Conservation (phyloP, 2,329 filamentous ascomycete species). For the Lasiodiplodia theobromae region DNA sequence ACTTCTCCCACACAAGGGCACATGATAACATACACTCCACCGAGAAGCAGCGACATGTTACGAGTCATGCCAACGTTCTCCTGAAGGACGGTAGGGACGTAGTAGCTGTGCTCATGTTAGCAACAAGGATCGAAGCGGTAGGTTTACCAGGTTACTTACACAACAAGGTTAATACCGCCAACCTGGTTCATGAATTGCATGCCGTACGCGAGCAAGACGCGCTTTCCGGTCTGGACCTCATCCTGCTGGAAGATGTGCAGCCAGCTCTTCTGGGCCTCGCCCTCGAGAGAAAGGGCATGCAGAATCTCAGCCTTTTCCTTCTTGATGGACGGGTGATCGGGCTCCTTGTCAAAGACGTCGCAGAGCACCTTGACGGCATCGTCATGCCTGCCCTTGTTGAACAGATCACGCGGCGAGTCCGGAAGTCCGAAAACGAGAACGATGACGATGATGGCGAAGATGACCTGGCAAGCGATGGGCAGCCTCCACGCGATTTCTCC, state of each 20-base stretch:
- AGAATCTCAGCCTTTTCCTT: constrained; percentile 67
- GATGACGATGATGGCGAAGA: constrained; percentile 54
- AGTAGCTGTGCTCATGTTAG: constrained; percentile 15
- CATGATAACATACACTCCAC: constrained; percentile 44
- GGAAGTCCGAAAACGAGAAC: constrained; percentile 49
- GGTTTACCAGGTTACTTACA: constrained; percentile 33
- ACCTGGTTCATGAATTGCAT: constrained; percentile 70
- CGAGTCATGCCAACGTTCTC: constrained; percentile 54
- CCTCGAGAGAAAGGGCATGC: constrained; percentile 53
- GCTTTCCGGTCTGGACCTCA: constrained; percentile 60
- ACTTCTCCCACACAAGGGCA: constrained; percentile 38
- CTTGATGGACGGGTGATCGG: constrained; percentile 63
- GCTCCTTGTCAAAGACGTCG: constrained; percentile 54
- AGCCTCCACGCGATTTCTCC: constrained; percentile 53
- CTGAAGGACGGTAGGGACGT: constrained; percentile 26
- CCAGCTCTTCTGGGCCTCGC: constrained; percentile 28
- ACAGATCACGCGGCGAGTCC: constrained; percentile 42
- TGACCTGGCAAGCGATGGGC: constrained; percentile 59
- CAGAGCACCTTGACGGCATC: constrained; percentile 59
- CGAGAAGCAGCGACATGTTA: constrained; percentile 56
- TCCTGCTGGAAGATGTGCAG: constrained; percentile 37
- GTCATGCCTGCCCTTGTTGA: constrained; percentile 49
- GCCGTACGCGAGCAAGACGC: constrained; percentile 65
- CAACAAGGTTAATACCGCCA: constrained; percentile 45
- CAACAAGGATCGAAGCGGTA: not conserved